Conservation (phyloP, 192 early-diverging fungal species). For the Gonapodya prolifera region DNA sequence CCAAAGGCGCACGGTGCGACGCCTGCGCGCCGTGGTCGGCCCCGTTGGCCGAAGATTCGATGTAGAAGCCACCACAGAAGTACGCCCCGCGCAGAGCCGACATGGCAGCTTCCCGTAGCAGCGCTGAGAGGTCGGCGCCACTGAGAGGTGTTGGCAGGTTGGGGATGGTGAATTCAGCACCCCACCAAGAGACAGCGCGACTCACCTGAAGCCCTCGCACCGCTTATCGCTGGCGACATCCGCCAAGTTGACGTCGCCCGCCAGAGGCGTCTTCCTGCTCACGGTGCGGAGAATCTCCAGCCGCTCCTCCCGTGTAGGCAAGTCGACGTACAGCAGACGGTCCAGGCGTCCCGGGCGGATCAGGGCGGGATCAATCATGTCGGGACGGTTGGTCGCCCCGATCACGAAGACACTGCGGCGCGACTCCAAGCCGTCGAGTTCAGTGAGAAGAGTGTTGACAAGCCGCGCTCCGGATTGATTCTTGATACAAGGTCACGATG, state of each 20-base stretch:
- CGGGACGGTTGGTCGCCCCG: constrained; percentile 94
- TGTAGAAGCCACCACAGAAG: not conserved
- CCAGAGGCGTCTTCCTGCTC: constrained; percentile 63
- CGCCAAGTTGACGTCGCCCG: constrained; percentile 36
- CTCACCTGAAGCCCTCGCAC: constrained; percentile 43
- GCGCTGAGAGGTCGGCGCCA: constrained; percentile 43
- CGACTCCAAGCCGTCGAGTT: constrained; percentile 88
- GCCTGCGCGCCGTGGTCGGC: too few species aligned
- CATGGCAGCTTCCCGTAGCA: constrained; percentile 32
- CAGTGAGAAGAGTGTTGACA: constrained; percentile 93
- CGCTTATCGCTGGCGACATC: constrained; percentile 45
- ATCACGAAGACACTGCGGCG: constrained; percentile 88
- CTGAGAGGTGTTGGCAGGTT: constrained; percentile 8
- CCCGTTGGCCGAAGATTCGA: not conserved
- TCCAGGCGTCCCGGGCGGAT: constrained; percentile 91
- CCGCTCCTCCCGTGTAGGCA: constrained; percentile 69
- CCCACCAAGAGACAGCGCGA: too few species aligned
- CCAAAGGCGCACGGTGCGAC: not conserved
- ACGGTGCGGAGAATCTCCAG: constrained; percentile 74
- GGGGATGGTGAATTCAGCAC: not conserved
- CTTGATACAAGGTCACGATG: constrained; percentile 20
- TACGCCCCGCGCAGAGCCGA: not conserved
- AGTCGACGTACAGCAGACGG: constrained; percentile 93
- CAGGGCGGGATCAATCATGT: constrained; percentile 98
- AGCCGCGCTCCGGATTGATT: constrained; percentile 83